phyloP scores from a whole-genome alignment of 2,329 filamentous ascomycete genomes.

The Calonectria fujianensis region DNA sequence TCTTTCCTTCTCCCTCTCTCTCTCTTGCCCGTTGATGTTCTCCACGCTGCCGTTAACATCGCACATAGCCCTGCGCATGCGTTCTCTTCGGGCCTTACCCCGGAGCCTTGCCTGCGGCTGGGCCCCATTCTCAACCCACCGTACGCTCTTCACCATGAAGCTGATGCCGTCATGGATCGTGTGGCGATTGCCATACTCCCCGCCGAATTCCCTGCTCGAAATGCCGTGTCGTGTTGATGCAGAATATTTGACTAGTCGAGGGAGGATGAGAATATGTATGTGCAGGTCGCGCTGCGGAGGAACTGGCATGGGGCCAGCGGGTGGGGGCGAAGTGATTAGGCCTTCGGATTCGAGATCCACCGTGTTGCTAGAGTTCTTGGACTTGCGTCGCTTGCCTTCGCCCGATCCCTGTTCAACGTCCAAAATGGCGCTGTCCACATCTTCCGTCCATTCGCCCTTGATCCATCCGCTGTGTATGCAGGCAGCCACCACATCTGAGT shows the following conservation, averaged over 20 bases:
- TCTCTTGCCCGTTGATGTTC: conserved; percentile 56
- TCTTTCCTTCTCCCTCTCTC: conserved; percentile 52
- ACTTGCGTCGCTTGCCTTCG: conserved; percentile 58
- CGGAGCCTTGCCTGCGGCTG: conserved; percentile 73
- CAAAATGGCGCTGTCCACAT: conserved; percentile 82
- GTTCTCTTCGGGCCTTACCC: conserved; percentile 73
- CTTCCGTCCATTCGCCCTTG: conserved; percentile 88
- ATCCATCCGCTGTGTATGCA: conserved; percentile 97
- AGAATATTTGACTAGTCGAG: conserved; percentile 84
- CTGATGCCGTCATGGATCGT: conserved; percentile 88
- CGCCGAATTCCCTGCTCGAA: conserved; percentile 86
- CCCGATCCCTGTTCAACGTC: conserved; percentile 66
- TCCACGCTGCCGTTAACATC: conserved; percentile 66
- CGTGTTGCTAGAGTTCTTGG: conserved; percentile 55
- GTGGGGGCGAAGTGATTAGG: conserved; percentile 72
- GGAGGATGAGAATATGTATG: conserved; percentile 89
- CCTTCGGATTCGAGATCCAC: conserved; percentile 63
- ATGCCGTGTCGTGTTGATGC: conserved; percentile 87
- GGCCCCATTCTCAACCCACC: conserved; percentile 89
- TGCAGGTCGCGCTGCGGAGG: conserved; percentile 86
- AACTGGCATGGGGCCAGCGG: conserved; percentile 77
- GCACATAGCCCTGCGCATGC: conserved; percentile 73
- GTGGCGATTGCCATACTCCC: conserved; percentile 65
- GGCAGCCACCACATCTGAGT: conserved; percentile 93
- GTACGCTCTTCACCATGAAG: conserved; percentile 87